Conservation (phyloP, 2,329 filamentous ascomycete species). For the Ophiostoma sp. region DNA sequence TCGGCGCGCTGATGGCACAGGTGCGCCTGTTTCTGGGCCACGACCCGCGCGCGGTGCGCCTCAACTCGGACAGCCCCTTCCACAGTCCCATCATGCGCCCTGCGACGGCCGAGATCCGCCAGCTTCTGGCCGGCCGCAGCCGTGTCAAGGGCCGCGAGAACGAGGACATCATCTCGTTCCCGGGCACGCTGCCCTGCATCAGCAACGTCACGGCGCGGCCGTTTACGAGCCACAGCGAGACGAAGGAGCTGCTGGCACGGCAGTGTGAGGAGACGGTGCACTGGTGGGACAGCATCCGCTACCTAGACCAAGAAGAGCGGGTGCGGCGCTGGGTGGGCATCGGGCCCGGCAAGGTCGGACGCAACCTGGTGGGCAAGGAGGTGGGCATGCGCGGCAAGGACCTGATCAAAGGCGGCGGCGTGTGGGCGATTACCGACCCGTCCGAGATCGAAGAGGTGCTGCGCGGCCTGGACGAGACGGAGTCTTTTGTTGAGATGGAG, state of each 20-base stretch:
- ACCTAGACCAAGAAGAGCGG: constrained; percentile 75
- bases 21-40: constrained; percentile 85
- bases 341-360: constrained; percentile 86
- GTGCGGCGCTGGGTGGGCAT: constrained; percentile 86
- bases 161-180: constrained; percentile 67
- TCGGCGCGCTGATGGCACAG: constrained; percentile 75
- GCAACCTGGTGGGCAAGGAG: constrained; percentile 91
- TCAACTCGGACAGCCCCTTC: constrained; percentile 86
- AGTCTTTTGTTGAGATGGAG: constrained; percentile 35
- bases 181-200: constrained; percentile 68
- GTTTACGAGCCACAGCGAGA: constrained; percentile 64
- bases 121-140: constrained; percentile 55
- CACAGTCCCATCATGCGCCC: constrained; percentile 90
- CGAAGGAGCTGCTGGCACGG: constrained; percentile 72
- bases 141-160: constrained; percentile 48
- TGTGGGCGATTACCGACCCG: constrained; percentile 85
- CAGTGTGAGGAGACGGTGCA: constrained; percentile 86
- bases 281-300: constrained; percentile 92
- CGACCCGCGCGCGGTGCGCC: constrained; percentile 77
- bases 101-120: constrained; percentile 67
- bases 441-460: constrained; percentile 66
- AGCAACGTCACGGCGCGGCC: constrained; percentile 81
- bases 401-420: constrained; percentile 76
- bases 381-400: constrained; percentile 80
- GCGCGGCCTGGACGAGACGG: constrained; percentile 60